Conservation (phyloP, 2,329 filamentous ascomycete genomes). For the Stachybotrys elegans region DNA sequence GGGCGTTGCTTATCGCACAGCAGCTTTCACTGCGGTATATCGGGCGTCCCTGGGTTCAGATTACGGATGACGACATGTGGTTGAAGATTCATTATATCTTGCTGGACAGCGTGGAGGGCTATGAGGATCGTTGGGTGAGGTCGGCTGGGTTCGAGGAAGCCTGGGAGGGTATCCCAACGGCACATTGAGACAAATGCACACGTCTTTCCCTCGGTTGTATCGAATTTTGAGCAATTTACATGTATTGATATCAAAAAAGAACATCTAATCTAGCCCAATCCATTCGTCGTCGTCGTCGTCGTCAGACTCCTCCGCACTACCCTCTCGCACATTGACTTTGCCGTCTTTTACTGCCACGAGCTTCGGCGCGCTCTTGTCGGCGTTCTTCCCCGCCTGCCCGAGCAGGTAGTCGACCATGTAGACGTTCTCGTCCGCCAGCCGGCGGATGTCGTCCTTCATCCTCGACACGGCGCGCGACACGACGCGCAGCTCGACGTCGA, state of each 20-base stretch:
- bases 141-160: constrained; percentile 59
- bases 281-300: constrained; percentile 39
- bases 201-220: too few relatives aligned
- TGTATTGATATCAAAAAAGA: background rate
- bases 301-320: constrained; percentile 28
- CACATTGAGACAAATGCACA: too few relatives aligned
- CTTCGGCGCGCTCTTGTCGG: constrained; percentile 20
- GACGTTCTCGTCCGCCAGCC: constrained; percentile 79
- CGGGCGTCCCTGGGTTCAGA: constrained; percentile 41
- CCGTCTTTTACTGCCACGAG: constrained; percentile 25
- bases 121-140: constrained; percentile 53
- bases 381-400: constrained; percentile 36
- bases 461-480: constrained; percentile 75
- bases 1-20: constrained; percentile 64
- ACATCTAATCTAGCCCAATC: constrained; percentile 42
- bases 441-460: constrained; percentile 77
- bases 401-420: constrained; percentile 84
- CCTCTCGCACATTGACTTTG: constrained; percentile 18
- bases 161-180: constrained; percentile 52
- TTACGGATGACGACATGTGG: constrained; percentile 57
- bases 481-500: constrained; percentile 79
- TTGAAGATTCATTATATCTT: constrained; percentile 54
- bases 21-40: constrained; percentile 40
- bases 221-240: too few relatives aligned
- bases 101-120: constrained; percentile 54